phyloP scores from a whole-genome alignment of 148 eudicot species.

The Heliosperma pusillum region DNA sequence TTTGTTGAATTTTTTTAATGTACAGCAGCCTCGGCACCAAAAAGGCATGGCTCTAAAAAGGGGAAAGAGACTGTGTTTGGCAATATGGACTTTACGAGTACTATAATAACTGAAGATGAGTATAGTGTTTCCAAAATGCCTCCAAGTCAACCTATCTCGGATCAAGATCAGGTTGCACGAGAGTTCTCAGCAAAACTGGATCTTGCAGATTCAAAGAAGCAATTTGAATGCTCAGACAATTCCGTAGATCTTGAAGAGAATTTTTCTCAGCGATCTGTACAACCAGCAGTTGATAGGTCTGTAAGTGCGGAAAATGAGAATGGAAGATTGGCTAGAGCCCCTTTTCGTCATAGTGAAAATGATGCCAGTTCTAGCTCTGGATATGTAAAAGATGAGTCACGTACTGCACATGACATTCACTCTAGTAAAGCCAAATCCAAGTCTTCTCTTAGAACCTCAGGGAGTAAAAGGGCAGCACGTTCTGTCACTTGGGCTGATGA shows the following conservation, averaged over 20 bases:
- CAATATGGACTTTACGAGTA: conserved; percentile 55
- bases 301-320: not conserved
- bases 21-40: conserved; percentile 49
- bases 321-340: not conserved
- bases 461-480: conserved; percentile 41
- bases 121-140: conserved; percentile 51
- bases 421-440: conserved; percentile 32
- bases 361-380: conserved; percentile 23
- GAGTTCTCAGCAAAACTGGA: conserved; percentile 28
- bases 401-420: conserved; percentile 24
- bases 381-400: conserved; percentile 13
- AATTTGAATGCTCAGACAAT: conserved; percentile 16
- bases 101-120: conserved; percentile 65
- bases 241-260: conserved; percentile 17
- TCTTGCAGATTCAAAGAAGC: conserved; percentile 24
- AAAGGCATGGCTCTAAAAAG: conserved; percentile 31
- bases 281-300: not conserved
- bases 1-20: conserved; percentile 11
- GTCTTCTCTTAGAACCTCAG: conserved; percentile 57
- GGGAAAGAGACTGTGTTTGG: conserved; percentile 35
- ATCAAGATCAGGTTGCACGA: conserved; percentile 28
- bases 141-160: conserved; percentile 17
- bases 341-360: conserved; percentile 22
- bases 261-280: conserved; percentile 9
- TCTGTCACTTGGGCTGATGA: conserved; percentile 93